Base-by-base conservation (phyloP, 495 filamentous ascomycete species). In the Trichoderma virens region DNA sequence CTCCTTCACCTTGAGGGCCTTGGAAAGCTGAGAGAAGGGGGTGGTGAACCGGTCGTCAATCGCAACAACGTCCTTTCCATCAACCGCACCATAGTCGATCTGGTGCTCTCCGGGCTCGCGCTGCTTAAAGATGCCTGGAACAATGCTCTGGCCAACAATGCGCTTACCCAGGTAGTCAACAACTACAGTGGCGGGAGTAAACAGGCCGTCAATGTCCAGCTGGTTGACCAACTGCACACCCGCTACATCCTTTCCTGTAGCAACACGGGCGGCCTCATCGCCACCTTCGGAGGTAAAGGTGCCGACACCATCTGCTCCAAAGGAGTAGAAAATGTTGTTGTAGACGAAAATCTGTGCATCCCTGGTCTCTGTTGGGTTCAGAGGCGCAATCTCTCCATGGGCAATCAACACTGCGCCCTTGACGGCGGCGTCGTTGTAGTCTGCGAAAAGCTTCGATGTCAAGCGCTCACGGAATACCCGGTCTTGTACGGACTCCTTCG, bases 341-440 rank as follows among this genome's bases (percentile, higher is more conserved):
- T 97, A 98, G 18, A 99, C 92, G 72, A 97, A 99, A 67, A 99
- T 99, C 77, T 98, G 95, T 3, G 95, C 95, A 74, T 98, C 92
- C 59, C 80, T 84, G 60, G 80, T 86, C 75, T 99, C 95, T 0
- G 93, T 98, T 9, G 95, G 95, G 76, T 99, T 99, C 61, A 99
- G 78, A n/a, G 95, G 92, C 38, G 92, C 88, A 62, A 99, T 87
- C 74, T 99, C 95, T 39, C 93, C 95, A 64, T 90, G 85, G 28
- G 92, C 93, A 64, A 99, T 92, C 51, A 98, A 77, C 35, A 96
- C 88, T n/a, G 93, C 95, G 61, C 95, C 95, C 45, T 91, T 86
- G 32, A 91, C 88, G 59, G 95, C 95, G 59, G 94, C 93, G 70
- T 99, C 94, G 65, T 90, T 95, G 73, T 96, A 99, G 74, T 99